Conservation (phyloP, 2,329 filamentous ascomycete genomes). For the Coniella lustricola region DNA sequence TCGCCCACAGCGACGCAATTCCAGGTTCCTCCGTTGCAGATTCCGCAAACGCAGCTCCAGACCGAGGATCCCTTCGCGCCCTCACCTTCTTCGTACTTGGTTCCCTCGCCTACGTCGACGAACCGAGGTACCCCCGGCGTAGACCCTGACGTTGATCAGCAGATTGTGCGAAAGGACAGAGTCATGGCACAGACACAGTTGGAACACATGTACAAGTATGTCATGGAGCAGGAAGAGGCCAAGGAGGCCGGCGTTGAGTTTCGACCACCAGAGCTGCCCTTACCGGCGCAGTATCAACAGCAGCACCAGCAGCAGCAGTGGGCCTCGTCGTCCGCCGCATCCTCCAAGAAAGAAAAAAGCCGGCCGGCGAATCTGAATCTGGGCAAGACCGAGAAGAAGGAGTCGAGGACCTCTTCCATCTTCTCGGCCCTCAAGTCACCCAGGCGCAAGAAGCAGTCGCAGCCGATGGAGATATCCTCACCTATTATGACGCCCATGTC, state of each 20-base stretch:
- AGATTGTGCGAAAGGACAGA: conserved; percentile 67
- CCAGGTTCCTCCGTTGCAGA: conserved; percentile 16
- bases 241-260: conserved; percentile 50
- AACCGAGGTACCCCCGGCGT: conserved; percentile 47
- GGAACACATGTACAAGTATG: conserved; percentile 84
- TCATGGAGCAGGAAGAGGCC: conserved; percentile 79
- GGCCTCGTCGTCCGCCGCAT: conserved; percentile 24
- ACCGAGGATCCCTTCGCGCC: neutral
- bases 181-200: conserved; percentile 73
- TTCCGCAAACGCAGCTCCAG: conserved; percentile 18
- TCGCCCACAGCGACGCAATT: conserved; percentile 33
- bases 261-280: conserved; percentile 33
- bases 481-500: conserved; percentile 60
- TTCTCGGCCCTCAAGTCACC: conserved; percentile 57
- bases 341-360: conserved; percentile 37
- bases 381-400: conserved; percentile 39
- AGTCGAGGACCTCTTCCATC: conserved; percentile 53
- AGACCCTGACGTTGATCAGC: conserved; percentile 68
- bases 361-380: conserved; percentile 48
- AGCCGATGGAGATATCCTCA: conserved; percentile 53
- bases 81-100: conserved; percentile 30
- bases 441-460: conserved; percentile 44
- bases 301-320: conserved; percentile 12
- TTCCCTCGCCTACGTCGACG: conserved; percentile 40
- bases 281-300: conserved; percentile 18